Evolutionary conservation across 1,284 basidiomycete species (phyloP).

Genomic region (Cryptococcus wingfieldii): DNA sequence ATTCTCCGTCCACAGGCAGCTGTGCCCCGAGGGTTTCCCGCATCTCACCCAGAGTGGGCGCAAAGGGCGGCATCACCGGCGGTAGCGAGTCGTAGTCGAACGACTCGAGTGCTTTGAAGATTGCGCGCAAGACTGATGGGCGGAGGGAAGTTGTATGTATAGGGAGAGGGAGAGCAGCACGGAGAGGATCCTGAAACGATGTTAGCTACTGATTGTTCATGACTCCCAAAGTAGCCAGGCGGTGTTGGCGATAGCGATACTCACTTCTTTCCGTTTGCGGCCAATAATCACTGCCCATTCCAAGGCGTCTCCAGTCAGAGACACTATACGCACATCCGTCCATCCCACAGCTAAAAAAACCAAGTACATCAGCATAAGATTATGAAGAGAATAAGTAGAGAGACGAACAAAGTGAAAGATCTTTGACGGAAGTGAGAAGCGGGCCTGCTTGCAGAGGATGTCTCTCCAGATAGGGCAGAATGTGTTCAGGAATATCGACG

Average conservation of each 20-base stretch:
- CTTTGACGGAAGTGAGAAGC: constrained; percentile 38
- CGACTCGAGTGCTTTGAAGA: constrained; percentile 29
- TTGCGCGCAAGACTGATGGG: constrained; percentile 35
- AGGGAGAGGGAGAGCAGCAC: constrained; percentile 44
- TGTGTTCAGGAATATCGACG: constrained; percentile 2
- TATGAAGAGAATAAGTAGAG: not conserved
- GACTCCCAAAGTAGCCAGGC: not conserved
- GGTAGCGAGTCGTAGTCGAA: constrained; percentile 23
- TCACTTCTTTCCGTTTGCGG: constrained; percentile 37
- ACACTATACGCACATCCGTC: constrained; percentile 35
- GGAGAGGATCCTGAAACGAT: constrained; percentile 37
- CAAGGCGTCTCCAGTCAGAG: constrained; percentile 18
- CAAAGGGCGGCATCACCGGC: constrained; percentile 22
- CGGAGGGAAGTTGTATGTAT: constrained; percentile 42
- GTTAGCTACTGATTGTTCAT: not conserved
- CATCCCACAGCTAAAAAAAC: constrained; percentile 44
- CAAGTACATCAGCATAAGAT: not conserved
- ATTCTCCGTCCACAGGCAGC: constrained; percentile 1
- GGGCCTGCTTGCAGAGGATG: constrained; percentile 42
- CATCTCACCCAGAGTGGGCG: constrained; percentile 24
- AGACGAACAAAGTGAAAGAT: constrained; percentile 45
- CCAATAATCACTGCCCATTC: constrained; percentile 43
- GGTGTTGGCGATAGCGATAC: constrained; percentile 5
- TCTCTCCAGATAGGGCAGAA: constrained; percentile 16
- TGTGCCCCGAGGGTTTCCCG: constrained; percentile 10